A percentile compares a stretch with the other conserved stretches of the same genome.
phyloP scores from a whole-genome alignment of 1,139 yeast species.

The Meyerozyma athensensis region DNA sequence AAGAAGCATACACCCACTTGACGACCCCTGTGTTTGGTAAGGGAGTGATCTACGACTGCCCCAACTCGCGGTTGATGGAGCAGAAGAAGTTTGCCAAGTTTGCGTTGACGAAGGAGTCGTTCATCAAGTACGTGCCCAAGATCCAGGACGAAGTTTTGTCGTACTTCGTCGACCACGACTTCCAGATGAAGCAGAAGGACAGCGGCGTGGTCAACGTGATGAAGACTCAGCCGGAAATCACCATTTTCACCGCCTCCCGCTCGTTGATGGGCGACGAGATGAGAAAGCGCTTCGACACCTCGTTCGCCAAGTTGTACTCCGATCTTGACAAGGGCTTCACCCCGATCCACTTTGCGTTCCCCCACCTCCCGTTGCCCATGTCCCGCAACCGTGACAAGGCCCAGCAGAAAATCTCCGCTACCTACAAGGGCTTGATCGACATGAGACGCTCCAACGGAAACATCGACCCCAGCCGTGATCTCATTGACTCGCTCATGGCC shows the following conservation, averaged over 20 bases:
- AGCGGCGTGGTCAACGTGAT: slow-evolving; percentile 66
- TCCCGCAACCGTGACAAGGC: slow-evolving; percentile 85
- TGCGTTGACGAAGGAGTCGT: slow-evolving; percentile 83
- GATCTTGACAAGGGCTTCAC: slow-evolving; percentile 97
- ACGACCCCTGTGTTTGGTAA: slow-evolving; percentile 97
- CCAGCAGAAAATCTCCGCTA: slow-evolving; percentile 70
- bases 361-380: slow-evolving; percentile 84
- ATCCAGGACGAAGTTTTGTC: slow-evolving; percentile 71
- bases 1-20: slow-evolving; percentile 89
- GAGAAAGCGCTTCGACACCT: slow-evolving; percentile 75
- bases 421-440: slow-evolving; percentile 74
- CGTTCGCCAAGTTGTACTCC: slow-evolving; percentile 79
- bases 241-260: slow-evolving; percentile 93
- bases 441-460: slow-evolving; percentile 72
- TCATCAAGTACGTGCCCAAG: slow-evolving; percentile 80
- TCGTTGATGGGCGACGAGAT: slow-evolving; percentile 87
- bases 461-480: slow-evolving; percentile 73
- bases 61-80: slow-evolving; percentile 91
- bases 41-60: slow-evolving; percentile 96
- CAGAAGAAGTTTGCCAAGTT: slow-evolving; percentile 95
- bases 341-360: slow-evolving; percentile 93
- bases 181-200: slow-evolving; percentile 31
- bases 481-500: slow-evolving; percentile 83
- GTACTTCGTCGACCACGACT: slow-evolving; percentile 47
- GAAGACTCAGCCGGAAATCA: slow-evolving; percentile 89